Percentiles rank a stretch among this genome's conserved stretches.
Conservation (phyloP, 225 moss, liverwort and hornwort genomes). For the Asterella californica region DNA sequence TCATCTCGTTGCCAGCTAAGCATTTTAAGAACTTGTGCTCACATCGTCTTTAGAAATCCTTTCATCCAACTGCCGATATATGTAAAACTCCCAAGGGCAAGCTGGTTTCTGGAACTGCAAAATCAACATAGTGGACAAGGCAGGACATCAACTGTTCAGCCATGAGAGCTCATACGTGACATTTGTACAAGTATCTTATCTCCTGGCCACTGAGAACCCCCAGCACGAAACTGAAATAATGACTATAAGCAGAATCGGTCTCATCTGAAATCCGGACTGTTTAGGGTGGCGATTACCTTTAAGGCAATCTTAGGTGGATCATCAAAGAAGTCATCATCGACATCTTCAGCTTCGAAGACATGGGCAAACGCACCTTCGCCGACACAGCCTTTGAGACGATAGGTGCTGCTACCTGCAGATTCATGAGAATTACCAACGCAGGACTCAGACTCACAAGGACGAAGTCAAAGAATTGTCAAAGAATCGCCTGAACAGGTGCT, state of each 20-base stretch:
- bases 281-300: conserved; percentile 55
- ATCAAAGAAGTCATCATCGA: conserved; percentile 45
- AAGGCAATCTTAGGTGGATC: conserved; percentile 56
- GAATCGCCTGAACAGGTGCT: neutral
- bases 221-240: neutral
- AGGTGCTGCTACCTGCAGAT: conserved; percentile 58
- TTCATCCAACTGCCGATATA: conserved; percentile 85
- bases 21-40: neutral
- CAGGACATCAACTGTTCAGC: neutral
- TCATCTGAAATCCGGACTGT: too few species aligned
- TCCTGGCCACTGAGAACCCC: neutral
- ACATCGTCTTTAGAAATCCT: conserved; percentile 71
- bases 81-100: conserved; percentile 97
- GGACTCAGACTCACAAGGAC: neutral
- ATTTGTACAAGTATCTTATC: neutral
- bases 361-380: conserved; percentile 95
- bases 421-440: neutral
- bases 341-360: conserved; percentile 78
- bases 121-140: neutral
- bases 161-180: neutral
- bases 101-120: conserved; percentile 86
- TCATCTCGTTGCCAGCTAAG: neutral
- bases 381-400: conserved; percentile 71
- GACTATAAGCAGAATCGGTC: too few species aligned
- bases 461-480: neutral